Evolutionary conservation across 371 early-diverging fungal genomes (phyloP).

Genomic region (Neoconidiobolus thromboides): DNA sequence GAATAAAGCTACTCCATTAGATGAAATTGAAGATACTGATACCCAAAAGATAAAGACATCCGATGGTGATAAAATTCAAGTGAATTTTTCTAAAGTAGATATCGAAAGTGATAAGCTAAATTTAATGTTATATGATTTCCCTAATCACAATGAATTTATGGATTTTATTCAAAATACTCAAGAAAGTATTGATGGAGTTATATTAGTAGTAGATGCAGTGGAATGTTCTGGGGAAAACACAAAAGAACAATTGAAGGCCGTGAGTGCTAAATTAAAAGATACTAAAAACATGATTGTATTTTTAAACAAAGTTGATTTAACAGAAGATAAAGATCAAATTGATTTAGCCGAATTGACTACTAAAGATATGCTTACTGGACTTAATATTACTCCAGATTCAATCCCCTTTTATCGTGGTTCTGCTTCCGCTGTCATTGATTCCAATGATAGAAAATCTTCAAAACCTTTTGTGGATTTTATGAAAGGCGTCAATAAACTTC

Average conservation of each 20-base stretch:
- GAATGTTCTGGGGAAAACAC: not conserved
- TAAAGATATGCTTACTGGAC: not conserved
- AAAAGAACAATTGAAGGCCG: not conserved
- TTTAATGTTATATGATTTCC: not conserved
- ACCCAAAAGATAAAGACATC: not conserved
- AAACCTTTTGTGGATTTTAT: not conserved
- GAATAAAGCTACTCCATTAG: not conserved
- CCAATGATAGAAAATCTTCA: not conserved
- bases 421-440: not conserved
- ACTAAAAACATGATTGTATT: not conserved
- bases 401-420: not conserved
- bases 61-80: not conserved
- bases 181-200: not conserved
- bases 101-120: not conserved
- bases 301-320: not conserved
- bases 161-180: not conserved
- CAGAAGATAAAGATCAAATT: not conserved
- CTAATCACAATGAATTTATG: not conserved
- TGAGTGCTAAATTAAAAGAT: not conserved
- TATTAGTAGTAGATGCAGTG: not conserved
- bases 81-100: not conserved
- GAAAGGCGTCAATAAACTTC: not conserved
- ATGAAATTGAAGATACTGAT: not conserved
- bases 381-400: not conserved
- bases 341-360: not conserved